Conservation (phyloP, 495 filamentous ascomycete species). For the Hyaloscypha finlandica region DNA sequence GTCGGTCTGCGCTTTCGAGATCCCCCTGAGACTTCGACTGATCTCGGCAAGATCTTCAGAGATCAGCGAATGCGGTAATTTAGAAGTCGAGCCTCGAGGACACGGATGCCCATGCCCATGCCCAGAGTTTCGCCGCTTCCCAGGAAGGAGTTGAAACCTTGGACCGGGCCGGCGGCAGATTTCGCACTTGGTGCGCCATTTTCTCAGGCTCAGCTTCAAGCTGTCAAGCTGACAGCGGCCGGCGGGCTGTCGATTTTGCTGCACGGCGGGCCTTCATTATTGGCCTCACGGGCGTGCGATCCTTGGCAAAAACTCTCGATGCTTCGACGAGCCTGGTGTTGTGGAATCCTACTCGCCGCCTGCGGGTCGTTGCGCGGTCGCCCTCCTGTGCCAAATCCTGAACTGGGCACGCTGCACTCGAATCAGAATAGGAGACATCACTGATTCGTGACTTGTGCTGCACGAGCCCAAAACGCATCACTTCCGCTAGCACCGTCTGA, state of each 20-base stretch:
- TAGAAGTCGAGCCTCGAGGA: not conserved
- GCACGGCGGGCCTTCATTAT: not conserved
- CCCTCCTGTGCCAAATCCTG: conserved; percentile 5
- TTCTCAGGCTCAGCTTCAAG: not conserved
- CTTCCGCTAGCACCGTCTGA: conserved; percentile 5
- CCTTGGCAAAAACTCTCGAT: conserved; percentile 1
- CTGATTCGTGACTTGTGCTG: conserved; percentile 29
- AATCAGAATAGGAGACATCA: not conserved
- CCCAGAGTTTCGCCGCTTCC: not conserved
- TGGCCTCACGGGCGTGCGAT: not conserved
- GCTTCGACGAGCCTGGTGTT: not conserved
- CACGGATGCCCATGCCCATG: not conserved
- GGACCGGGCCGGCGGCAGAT: conserved; percentile 3
- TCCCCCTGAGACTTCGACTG: not conserved
- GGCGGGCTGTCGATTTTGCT: not conserved
- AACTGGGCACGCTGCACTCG: conserved; percentile 3
- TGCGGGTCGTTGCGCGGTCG: conserved; percentile 14
- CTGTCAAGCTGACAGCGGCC: conserved; percentile 12
- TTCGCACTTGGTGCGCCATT: conserved; percentile 21
- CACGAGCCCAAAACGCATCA: conserved; percentile 26
- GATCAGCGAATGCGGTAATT: conserved; percentile 1
- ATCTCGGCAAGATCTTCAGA: conserved; percentile 9
- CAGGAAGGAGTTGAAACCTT: not conserved
- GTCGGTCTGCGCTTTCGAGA: not conserved
- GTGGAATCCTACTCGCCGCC: conserved; percentile 16